A percentile compares a stretch with the other conserved stretches of the same genome.
Conservation (phyloP, 2,329 filamentous ascomycete species). For the Penicillium sp. region DNA sequence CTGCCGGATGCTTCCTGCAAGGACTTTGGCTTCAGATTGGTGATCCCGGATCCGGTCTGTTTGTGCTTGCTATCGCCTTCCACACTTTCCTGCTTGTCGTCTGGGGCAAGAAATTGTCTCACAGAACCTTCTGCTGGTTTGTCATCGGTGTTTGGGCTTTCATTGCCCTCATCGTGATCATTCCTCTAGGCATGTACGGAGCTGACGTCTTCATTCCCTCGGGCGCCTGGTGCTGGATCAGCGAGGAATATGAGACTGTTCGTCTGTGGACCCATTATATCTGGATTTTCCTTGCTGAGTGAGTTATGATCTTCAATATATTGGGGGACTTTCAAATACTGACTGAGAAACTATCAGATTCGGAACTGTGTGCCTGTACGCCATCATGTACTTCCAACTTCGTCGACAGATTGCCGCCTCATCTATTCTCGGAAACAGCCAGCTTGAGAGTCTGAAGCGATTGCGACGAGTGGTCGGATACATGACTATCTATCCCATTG, state of each 20-base stretch:
- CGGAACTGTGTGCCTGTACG: slow-evolving; percentile 49
- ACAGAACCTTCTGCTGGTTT: slow-evolving; percentile 44
- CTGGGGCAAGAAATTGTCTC: slow-evolving; percentile 46
- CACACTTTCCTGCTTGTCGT: slow-evolving; percentile 53
- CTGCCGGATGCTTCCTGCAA: slow-evolving; percentile 50
- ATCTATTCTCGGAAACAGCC: slow-evolving; percentile 34
- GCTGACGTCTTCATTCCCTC: slow-evolving; percentile 48
- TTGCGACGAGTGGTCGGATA: slow-evolving; percentile 46
- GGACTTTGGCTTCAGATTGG: slow-evolving; percentile 54
- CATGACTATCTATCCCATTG: slow-evolving; percentile 49
- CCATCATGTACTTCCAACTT: slow-evolving; percentile 49
- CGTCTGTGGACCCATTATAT: slow-evolving; percentile 52
- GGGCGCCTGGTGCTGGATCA: slow-evolving; percentile 56
- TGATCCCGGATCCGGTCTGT: slow-evolving; percentile 53
- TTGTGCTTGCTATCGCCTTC: slow-evolving; percentile 55
- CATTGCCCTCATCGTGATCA: slow-evolving; percentile 46
- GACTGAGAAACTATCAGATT: slow-evolving; percentile 25
- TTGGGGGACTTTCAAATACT: background rate
- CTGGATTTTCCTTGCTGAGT: slow-evolving; percentile 53
- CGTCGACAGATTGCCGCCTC: slow-evolving; percentile 44
- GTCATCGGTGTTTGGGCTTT: slow-evolving; percentile 49
- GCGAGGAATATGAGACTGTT: slow-evolving; percentile 40
- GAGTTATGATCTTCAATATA: background rate
- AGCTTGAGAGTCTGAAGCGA: slow-evolving; percentile 38
- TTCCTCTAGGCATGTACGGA: slow-evolving; percentile 46